Evolutionary conservation across 2,329 filamentous ascomycete species (phyloP), one percentile per base, ranked within the genome.

Genomic region (Penicillium polonicum): DNA sequence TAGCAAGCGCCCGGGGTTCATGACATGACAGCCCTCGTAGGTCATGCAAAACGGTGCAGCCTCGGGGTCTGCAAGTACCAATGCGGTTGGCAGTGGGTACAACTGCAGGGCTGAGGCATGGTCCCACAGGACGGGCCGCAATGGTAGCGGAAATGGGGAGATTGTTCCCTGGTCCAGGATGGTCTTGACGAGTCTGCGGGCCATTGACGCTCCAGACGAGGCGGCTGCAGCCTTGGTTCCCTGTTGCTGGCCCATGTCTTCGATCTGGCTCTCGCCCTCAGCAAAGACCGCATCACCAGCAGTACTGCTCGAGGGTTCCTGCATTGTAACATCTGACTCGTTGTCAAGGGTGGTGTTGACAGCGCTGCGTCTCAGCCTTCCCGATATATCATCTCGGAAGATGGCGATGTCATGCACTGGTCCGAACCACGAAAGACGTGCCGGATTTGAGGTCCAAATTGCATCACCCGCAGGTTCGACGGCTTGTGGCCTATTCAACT

Each of bases 11-110:
- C 92, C 91, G 0, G 94, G 92, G 72, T 99, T 99, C 84, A 99
- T 88, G 35, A 97, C 92, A 77, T 94, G 90, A 70, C 94, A 97
- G 0, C 92, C 93, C 74, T 96, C 93, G 70, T 97, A 97, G 15
- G 90, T 96, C 63, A 97, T 80, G 53, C 88, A 89, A 69, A 96
- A 99, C 0, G 91, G 83, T 15, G 90, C 87, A 10, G 88, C 87
- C 42, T 92, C 90, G 0, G 88, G 81, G 75, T 99, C 94, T 2
- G 91, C 88, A 4, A 99, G 77, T 17, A 95, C 85, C 69, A 97
- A 79, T 0, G 90, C 86, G 21, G 90, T 93, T 2, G 94, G 94
- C 29, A 97, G 76, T 9, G 93, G 94, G 72, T 97, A 97, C 23
- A 99, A 78, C 54, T 91, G 88, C 62, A 97, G 75, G 3, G 89